Percentiles rank a stretch among this genome's conserved stretches.
phyloP scores from a whole-genome alignment of 1,284 basidiomycete species.

The Ganoderma lingzhi region DNA sequence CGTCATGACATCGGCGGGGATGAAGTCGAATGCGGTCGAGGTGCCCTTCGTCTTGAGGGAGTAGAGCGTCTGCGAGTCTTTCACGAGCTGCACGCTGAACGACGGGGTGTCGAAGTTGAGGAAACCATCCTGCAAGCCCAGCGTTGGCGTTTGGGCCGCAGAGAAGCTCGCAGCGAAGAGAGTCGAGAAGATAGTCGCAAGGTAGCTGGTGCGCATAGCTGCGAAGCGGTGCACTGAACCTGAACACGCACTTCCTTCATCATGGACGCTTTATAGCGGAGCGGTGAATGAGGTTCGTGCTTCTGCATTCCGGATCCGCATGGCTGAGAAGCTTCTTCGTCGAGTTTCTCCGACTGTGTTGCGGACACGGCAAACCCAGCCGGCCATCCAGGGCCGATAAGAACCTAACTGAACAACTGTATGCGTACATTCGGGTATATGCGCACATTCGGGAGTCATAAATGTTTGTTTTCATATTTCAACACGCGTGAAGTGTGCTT shows the following conservation, averaged over 20 bases:
- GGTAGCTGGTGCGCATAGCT: conserved; percentile 8
- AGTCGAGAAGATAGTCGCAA: background rate
- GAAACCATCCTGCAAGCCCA: conserved; percentile 58
- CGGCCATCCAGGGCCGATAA: too few species aligned
- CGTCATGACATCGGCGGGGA: conserved; percentile 61
- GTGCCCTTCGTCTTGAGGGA: conserved; percentile 51
- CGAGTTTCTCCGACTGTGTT: conserved; percentile 11
- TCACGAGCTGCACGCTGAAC: conserved; percentile 58
- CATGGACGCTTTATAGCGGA: conserved; percentile 10
- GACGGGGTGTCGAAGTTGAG: conserved; percentile 53
- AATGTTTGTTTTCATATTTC: background rate
- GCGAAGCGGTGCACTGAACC: background rate
- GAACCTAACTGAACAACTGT: background rate
- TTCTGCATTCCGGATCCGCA: conserved; percentile 13
- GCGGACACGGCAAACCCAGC: background rate
- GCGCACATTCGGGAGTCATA: background rate
- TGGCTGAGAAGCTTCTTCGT: conserved; percentile 12
- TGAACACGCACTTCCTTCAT: background rate
- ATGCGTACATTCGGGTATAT: background rate
- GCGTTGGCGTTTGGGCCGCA: conserved; percentile 34
- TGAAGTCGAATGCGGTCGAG: conserved; percentile 57
- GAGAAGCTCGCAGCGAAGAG: conserved; percentile 10
- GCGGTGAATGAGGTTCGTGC: conserved; percentile 1
- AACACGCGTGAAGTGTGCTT: background rate
- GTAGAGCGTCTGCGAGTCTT: conserved; percentile 66